Evolutionary conservation across 495 filamentous ascomycete genomes (phyloP), one percentile per base, ranked within the genome.

Genomic region (Pyrenula massariospora): DNA sequence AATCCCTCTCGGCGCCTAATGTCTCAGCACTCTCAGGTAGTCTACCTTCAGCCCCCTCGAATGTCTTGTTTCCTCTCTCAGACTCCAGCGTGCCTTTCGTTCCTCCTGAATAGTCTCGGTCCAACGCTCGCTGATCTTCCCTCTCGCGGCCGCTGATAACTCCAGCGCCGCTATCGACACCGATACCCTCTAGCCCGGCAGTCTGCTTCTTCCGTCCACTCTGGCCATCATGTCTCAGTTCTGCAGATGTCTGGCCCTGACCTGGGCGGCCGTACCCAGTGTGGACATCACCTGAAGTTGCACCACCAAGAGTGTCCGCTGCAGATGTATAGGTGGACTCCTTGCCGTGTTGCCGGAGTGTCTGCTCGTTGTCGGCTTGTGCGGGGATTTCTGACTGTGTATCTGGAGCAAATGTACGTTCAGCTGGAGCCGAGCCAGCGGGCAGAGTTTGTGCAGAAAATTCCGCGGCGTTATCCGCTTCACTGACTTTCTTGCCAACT

Each of bases 261-360:
- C 76, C 69, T 0, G 87, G 86, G 49, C 82, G 76, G 0, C 84
- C 84, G 0, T 81, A 54, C 0, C 83, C 79, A 0, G 67, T 70
- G 68, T 90, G 65, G 3, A 91, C 75, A 54, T 83, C 80, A 25
- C 62, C 63, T 2, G 80, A 85, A 0, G 84, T 88, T 1, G 85
- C 75, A 2, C 88, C 88, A 20, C 64, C 66, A 12, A 88, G 64
- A 0, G 83, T 82, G 23, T 81, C 77, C 0, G 67, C 65, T 2
- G 84, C 77, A 10, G 65, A 68, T 3, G 74, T 74, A 56, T 63
- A 62, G 2, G 72, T 77, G 22, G 63, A 63, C 59, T 76, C 72
- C 53, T 78, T 78, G 24, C 69, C 73, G 48, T 75, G 69, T 12
- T 54, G 52, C 25, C 70, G 68, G 1, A 67, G 62, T 50, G 70